Conservation (phyloP, 2,329 filamentous ascomycete species). For the Cytospora paraplurivora region DNA sequence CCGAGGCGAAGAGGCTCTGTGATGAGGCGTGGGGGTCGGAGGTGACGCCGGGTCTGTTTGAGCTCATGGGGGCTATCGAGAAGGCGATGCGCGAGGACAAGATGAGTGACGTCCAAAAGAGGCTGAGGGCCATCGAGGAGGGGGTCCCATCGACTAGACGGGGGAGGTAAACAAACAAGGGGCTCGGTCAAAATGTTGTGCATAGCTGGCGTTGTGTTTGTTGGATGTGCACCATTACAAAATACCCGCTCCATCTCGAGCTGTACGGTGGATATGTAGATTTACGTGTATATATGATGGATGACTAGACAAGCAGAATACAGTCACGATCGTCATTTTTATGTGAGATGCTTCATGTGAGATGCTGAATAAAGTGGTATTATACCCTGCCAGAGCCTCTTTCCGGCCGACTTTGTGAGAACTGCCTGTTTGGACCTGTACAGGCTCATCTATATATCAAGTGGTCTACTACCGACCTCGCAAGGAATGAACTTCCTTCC, state of each 20-base stretch:
- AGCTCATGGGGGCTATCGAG: slow-evolving; percentile 35
- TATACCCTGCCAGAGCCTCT: background rate
- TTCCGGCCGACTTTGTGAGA: background rate
- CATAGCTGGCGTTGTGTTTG: background rate
- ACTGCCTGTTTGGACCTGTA: background rate
- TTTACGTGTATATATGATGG: background rate
- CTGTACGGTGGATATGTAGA: background rate
- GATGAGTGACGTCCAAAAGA: slow-evolving; percentile 23
- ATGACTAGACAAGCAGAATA: background rate
- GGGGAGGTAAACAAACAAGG: background rate
- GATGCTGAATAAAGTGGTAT: background rate
- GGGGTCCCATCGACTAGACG: background rate
- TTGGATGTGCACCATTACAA: background rate
- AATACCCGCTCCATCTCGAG: slow-evolving; percentile 7
- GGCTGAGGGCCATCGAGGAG: slow-evolving; percentile 7
- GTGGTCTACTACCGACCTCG: slow-evolving; percentile 16
- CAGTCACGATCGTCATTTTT: background rate
- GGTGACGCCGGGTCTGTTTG: slow-evolving; percentile 37
- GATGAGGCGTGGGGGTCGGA: slow-evolving; percentile 42
- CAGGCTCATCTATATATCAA: slow-evolving; percentile 20
- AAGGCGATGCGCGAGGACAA: slow-evolving; percentile 28
- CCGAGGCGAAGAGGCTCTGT: slow-evolving; percentile 40
- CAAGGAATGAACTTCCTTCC: slow-evolving; percentile 12
- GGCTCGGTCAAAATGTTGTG: background rate
- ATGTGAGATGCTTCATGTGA: background rate